Percentiles rank a stretch among this genome's conserved stretches.
These are phyloP conservation scores for Aspergillus floridensis DNA, from an alignment of 2,329 filamentous ascomycete genomes.

Conservation along the genomic window DNA sequence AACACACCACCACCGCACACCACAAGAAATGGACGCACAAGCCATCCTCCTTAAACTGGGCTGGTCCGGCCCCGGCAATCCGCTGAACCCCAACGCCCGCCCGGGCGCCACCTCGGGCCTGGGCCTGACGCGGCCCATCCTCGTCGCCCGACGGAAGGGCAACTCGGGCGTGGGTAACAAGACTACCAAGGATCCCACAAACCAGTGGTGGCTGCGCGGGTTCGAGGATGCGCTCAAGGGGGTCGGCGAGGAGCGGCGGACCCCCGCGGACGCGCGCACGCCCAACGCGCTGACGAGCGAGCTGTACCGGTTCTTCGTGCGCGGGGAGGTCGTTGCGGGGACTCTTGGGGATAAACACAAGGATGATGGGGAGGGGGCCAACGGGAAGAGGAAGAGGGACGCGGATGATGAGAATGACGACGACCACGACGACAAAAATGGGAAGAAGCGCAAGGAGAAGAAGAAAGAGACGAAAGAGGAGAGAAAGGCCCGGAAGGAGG, in stretches of 20 bases:
- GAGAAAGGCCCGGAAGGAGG: constrained; percentile 27
- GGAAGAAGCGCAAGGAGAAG: constrained; percentile 23
- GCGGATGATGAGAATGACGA: no score
- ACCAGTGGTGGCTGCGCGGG: constrained; percentile 96
- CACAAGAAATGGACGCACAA: constrained; percentile 69
- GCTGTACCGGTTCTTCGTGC: constrained; percentile 82
- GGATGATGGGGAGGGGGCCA: constrained; percentile 7
- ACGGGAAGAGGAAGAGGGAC: neutral
- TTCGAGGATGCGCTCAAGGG: constrained; percentile 88
- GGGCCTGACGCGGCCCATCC: constrained; percentile 78
- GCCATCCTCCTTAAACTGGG: constrained; percentile 81
- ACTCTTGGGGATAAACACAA: constrained; percentile 46
- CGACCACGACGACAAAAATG: no score
- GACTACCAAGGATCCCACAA: constrained; percentile 59
- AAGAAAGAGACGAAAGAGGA: constrained; percentile 27
- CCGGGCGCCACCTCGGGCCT: constrained; percentile 58
- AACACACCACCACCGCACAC: neutral
- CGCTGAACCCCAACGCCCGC: constrained; percentile 66
- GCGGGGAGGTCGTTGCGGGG: constrained; percentile 72
- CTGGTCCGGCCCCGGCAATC: constrained; percentile 86
- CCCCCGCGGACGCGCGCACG: constrained; percentile 49
- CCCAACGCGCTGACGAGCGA: constrained; percentile 47
- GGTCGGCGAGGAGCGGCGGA: constrained; percentile 59
- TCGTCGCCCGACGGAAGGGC: constrained; percentile 79
- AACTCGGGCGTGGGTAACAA: constrained; percentile 79